Base-by-base conservation (phyloP, 371 early-diverging fungal species). In the Saksenaea vasiformis region DNA sequence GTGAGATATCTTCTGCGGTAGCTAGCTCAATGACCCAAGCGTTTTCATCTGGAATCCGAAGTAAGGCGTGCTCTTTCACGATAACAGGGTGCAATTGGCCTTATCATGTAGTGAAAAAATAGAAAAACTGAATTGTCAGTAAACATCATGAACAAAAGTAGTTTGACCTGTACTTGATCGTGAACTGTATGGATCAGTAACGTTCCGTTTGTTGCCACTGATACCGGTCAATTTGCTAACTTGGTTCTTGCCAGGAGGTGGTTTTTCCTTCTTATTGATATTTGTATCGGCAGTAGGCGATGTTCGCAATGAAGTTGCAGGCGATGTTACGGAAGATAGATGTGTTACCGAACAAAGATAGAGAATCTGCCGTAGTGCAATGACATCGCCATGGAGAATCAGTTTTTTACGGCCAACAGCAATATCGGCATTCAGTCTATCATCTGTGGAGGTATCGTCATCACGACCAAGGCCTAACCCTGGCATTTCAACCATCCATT, bases 321-420 rank as follows among this genome's bases (percentile, higher is more conserved):
- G 17, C 22, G 51, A 37, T n/a, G 53, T n/a, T 28, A 35, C 34
- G 8, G 51, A 51, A 3, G 31, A 28, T 8, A 27, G n/a, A 13
- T 39, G 26, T 58, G 61, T 19, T 28, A 62, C 41, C 1, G 72
- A 64, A 26, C 66, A 69, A 8, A 73, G 43, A 39, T 73, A 73
- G 22, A 66, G 68, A 0, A 69, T 65, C 55, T 80, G 80, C 1
- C 78, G 72, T 15, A 80, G 31, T n/a, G 73, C 69, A 22, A 80
- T 65, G 1, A 61, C 61, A 34, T 78, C 78, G 0, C 72, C 71
- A 24, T 72, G 64, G 0, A 78, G 14, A 0, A 80, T 28, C 0
- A 74, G 78, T 14, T 72, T 69, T 15, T 65, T 62, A 10, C 70
- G 62, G 13, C 74, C 68, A 34, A 80, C 61, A 15, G 56, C 61